Conservation (phyloP, 495 filamentous ascomycete species). For the Lindgomyces ingoldianus region DNA sequence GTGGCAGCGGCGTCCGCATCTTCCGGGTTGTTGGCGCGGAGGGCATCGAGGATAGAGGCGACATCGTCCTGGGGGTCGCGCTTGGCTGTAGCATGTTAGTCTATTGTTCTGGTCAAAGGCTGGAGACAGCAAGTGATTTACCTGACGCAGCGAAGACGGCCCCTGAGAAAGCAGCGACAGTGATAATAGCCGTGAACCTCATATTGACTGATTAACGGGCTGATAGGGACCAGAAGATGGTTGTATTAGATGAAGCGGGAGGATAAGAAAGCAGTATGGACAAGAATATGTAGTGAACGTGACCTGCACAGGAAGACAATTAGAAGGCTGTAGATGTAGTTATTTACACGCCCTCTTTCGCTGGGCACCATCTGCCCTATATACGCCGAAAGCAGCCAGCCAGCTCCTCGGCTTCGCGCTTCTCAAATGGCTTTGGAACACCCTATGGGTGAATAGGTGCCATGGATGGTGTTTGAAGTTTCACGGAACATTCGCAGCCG, state of each 20-base stretch:
- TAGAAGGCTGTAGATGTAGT: neutral
- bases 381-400: neutral
- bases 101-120: neutral
- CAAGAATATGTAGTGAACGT: constrained; percentile 9
- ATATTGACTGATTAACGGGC: constrained; percentile 19
- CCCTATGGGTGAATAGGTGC: too few relatives aligned
- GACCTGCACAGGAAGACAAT: constrained; percentile 23
- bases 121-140: neutral
- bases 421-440: too few relatives aligned
- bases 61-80: neutral
- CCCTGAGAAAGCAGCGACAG: constrained; percentile 21
- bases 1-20: neutral
- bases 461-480: constrained; percentile 11
- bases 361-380: neutral
- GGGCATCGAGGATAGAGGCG: neutral
- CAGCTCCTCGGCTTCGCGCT: too few relatives aligned
- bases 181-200: constrained; percentile 17
- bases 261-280: neutral
- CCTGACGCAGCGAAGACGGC: constrained; percentile 17
- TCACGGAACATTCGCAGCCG: constrained; percentile 15
- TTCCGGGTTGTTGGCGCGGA: neutral
- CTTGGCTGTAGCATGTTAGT: neutral
- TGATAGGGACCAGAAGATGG: neutral
- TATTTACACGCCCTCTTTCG: neutral
- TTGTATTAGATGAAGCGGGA: constrained; percentile 9